These are phyloP conservation scores for Talaromyces sp. DNA, from an alignment of 2,329 filamentous ascomycete genomes.

Conservation along the genomic window DNA sequence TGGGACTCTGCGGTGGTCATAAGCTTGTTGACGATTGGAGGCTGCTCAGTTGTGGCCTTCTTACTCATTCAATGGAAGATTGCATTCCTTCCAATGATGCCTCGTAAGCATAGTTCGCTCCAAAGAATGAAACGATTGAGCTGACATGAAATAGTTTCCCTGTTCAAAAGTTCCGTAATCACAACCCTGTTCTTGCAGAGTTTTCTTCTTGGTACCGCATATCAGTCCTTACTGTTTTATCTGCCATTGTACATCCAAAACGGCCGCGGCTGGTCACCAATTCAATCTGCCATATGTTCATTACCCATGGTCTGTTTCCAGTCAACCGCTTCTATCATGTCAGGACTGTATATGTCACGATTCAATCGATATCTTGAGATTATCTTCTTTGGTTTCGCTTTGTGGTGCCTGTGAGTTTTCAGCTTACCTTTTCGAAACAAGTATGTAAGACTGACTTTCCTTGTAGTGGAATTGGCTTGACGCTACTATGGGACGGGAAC, in stretches of 20 bases:
- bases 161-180: constrained; percentile 56
- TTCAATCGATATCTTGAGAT: constrained; percentile 58
- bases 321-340: constrained; percentile 35
- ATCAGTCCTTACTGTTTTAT: constrained; percentile 60
- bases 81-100: constrained; percentile 58
- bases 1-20: constrained; percentile 59
- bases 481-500: constrained; percentile 47
- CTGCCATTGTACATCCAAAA: constrained; percentile 63
- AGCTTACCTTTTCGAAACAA: neutral
- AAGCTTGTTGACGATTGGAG: constrained; percentile 55
- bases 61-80: constrained; percentile 56
- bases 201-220: constrained; percentile 59
- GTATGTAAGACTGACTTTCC: neutral
- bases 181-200: constrained; percentile 56
- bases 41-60: constrained; percentile 48
- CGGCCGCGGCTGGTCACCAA: constrained; percentile 44
- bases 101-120: constrained; percentile 33
- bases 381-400: constrained; percentile 48
- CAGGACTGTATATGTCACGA: constrained; percentile 58
- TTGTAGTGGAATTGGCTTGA: constrained; percentile 49
- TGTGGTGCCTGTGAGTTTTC: constrained; percentile 46
- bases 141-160: constrained; percentile 29
- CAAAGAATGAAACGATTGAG: constrained; percentile 14
- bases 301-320: constrained; percentile 52
- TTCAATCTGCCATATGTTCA: constrained; percentile 52